Base-by-base conservation (phyloP, 2,329 filamentous ascomycete genomes). In the Dichotomopilus funicola region DNA sequence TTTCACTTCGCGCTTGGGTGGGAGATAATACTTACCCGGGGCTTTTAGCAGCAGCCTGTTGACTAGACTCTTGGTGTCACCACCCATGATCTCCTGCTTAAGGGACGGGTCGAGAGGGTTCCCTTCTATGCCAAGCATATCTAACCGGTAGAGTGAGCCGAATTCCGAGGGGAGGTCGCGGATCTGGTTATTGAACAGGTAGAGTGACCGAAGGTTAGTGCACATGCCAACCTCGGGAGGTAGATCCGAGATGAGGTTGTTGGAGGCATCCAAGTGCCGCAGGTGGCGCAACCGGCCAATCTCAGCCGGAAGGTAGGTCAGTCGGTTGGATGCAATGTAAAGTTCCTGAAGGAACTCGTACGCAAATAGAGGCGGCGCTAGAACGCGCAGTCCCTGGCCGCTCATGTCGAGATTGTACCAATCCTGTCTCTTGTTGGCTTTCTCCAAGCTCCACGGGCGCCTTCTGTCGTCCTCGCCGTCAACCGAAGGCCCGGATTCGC, bases 221-320 rank as follows among this genome's bases (percentile, higher is more conserved):
- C 96, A 89, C 92, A 97, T 99, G 67, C 94, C 94, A 58, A 99
- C 83, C 74, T 99, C 92, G 27, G 88, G 82, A 1, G 94, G 94
- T 4, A 99, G 76, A 61, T 88, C 84, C 7, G 80, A 80, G 58
- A 99, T 78, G 59, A 92, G 83, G 71, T 99, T 99, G 73, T 87
- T 85, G 0, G 94, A 97, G 3, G 91, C 79, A 71, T 99, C 92
- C 49, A 99, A 80, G 65, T 91, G 82, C 38, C 83, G 87, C 49
- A 99, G 75, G 61, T 88, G 86, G 61, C 91, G 85, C 61, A 99
- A 77, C 64, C 87, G 81, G 41, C 94, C 91, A 68, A 99, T 90
- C 27, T 85, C 79, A 40, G 87, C 75, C 10, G 92, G 91, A n/a
- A 99, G 75, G 46, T 80, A 78, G 34, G 84, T 84, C 57, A 99